These are phyloP conservation scores for Daphne laureola DNA, from an alignment of 441 rosid genomes.

Conservation along the genomic window DNA sequence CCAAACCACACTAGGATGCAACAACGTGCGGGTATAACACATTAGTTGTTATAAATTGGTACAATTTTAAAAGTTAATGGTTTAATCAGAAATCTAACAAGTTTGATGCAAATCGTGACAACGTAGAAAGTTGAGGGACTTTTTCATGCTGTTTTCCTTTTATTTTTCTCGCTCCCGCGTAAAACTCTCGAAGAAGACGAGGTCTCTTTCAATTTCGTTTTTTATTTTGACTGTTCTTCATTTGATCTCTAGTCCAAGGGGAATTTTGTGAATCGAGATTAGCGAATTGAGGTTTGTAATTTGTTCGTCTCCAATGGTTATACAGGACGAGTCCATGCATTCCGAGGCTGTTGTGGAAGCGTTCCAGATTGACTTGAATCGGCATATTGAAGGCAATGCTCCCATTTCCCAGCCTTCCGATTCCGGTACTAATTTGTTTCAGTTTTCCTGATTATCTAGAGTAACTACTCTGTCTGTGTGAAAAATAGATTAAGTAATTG, in stretches of 20 bases:
- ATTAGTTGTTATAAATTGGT: too few species aligned
- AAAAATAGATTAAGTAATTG: not conserved
- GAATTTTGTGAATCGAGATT: not conserved
- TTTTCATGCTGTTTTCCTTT: too few species aligned
- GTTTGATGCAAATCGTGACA: too few species aligned
- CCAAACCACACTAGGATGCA: too few species aligned
- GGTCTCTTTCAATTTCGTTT: slow-evolving; percentile 37
- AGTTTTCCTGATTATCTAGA: not conserved
- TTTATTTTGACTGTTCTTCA: too few species aligned
- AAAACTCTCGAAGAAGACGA: slow-evolving; percentile 90
- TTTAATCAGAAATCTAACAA: too few species aligned
- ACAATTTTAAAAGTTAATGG: too few species aligned
- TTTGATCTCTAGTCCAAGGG: not conserved
- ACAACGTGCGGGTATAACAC: too few species aligned
- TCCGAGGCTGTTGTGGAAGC: slow-evolving; percentile 95
- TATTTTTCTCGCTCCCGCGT: too few species aligned
- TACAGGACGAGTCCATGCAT: slow-evolving; percentile 88
- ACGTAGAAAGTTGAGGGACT: too few species aligned
- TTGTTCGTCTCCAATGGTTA: not conserved
- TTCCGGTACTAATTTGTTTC: slow-evolving; percentile 23
- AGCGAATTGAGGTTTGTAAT: slow-evolving; percentile 3
- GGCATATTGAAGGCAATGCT: slow-evolving; percentile 72
- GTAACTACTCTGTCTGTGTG: not conserved
- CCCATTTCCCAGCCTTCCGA: slow-evolving; percentile 39
- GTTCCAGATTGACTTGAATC: slow-evolving; percentile 82